These are phyloP conservation scores for Cardiospermum halicacabum DNA, from an alignment of 345 rosid genomes.

Conservation along the genomic window DNA sequence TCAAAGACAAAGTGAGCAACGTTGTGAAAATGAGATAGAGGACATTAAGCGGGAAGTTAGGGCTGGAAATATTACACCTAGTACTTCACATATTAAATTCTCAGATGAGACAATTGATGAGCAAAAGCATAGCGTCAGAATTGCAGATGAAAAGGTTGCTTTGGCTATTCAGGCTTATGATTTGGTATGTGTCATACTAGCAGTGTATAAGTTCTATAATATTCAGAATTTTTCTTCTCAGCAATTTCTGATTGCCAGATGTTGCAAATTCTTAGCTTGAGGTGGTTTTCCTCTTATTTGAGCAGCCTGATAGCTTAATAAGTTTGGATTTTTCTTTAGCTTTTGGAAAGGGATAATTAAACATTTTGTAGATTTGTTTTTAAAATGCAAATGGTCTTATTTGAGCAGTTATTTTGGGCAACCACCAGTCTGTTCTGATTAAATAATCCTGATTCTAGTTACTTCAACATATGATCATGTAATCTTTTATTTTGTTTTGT, in stretches of 20 bases:
- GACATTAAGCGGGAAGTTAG: constrained; percentile 58
- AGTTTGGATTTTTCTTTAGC: not conserved
- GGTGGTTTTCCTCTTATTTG: not conserved
- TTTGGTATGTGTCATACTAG: constrained; percentile 44
- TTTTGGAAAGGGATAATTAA: not conserved
- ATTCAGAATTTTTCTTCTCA: not conserved
- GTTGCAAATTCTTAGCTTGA: not conserved
- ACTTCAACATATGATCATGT: not conserved
- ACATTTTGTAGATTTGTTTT: no score
- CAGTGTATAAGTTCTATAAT: not conserved
- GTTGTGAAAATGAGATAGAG: constrained; percentile 84
- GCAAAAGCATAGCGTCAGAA: constrained; percentile 87
- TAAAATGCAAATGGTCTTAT: no score
- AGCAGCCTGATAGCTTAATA: not conserved
- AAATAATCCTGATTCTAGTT: not conserved
- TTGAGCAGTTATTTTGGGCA: not conserved
- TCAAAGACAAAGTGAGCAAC: constrained; percentile 78
- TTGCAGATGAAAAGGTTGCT: constrained; percentile 94
- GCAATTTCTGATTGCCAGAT: not conserved
- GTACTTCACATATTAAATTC: constrained; percentile 52
- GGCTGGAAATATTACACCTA: constrained; percentile 51
- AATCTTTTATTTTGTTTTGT: not conserved
- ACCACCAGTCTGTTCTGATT: not conserved
- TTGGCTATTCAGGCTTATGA: constrained; percentile 92
- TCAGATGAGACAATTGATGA: constrained; percentile 90